These are phyloP conservation scores for Lachnellula cervina DNA, from an alignment of 2,329 filamentous ascomycete species.

Conservation along the genomic window DNA sequence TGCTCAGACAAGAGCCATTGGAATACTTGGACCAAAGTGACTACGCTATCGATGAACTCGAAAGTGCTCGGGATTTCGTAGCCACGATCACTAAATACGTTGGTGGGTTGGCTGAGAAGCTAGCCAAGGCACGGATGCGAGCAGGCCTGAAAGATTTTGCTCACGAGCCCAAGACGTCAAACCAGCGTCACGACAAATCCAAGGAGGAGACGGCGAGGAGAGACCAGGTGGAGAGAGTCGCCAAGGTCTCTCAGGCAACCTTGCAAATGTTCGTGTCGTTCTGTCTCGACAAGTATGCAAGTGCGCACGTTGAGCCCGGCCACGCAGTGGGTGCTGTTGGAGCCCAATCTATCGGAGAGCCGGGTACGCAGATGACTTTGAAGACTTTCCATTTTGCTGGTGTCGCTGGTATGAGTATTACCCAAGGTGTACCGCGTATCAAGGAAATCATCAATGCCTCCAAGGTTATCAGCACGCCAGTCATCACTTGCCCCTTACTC, in stretches of 20 bases:
- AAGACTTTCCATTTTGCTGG: conserved; percentile 99
- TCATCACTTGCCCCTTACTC: conserved; percentile 81
- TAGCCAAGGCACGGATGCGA: conserved; percentile 49
- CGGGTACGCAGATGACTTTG: conserved; percentile 97
- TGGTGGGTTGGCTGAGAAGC: conserved; percentile 53
- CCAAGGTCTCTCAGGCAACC: conserved; percentile 74
- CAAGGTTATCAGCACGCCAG: conserved; percentile 86
- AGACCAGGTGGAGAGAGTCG: conserved; percentile 58
- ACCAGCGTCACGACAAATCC: conserved; percentile 27
- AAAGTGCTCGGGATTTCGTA: conserved; percentile 79
- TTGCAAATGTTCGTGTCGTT: conserved; percentile 71
- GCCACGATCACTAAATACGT: conserved; percentile 73
- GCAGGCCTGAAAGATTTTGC: conserved; percentile 46
- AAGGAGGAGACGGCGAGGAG: conserved; percentile 27
- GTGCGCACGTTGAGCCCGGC: conserved; percentile 86
- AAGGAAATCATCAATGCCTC: conserved; percentile 99
- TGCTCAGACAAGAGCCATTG: conserved; percentile 58
- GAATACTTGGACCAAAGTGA: conserved; percentile 66
- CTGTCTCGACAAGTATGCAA: conserved; percentile 85
- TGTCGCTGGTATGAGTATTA: conserved; percentile 99
- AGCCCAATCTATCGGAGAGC: conserved; percentile 96
- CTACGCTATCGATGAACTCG: conserved; percentile 68
- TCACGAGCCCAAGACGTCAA: conserved; percentile 30
- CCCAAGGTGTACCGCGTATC: conserved; percentile 97
- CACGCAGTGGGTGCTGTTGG: conserved; percentile 95